Base-by-base conservation (phyloP, 306 rosid species). In the Pterocarpus santalinus region DNA sequence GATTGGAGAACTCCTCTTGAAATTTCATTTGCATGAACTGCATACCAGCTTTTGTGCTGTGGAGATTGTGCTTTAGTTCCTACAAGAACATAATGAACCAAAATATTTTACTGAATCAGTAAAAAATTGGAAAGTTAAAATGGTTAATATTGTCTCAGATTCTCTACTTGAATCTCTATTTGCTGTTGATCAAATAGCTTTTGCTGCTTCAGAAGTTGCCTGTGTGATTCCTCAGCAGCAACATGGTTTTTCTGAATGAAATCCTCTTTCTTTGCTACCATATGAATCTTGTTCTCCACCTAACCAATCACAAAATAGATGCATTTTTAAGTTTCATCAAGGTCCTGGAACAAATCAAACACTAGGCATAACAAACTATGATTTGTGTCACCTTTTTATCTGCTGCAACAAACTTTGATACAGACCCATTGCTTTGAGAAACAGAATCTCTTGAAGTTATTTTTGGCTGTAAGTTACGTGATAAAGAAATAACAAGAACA, bases 1-100 rank as follows among this genome's bases (percentile, higher is more conserved):
- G 90, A 86, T 85, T 92, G 61, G 87, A 86, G 75, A 91, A 91
- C 87, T 93, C 97, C 85, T 95, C 99, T 0, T 78, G 92, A 80
- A 95, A 89, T 85, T 95, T 92, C 89, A 85, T 83, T 86, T 93
- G 92, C 93, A 95, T 87, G 81, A 88, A 90, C 87, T 93, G 93
- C 87, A 95, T 90, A 63, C 98, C 96, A 61, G 91, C 89, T 92
- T 92, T 93, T 80, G 97, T 80, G 57, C 86, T 74, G 84, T 91
- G 89, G 76, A 95, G 87, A 34, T 79, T 89, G 75, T 85, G 90
- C 89, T 92, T 93, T 81, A 95, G 85, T 69, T 89, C 98, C 99
- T 95, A 71, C 51, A 85, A 53, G 60, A 85, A 58, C 7, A 22
- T 30, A 55, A 62, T 16, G 34, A 72, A 78, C 2, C 51, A 46